A percentile compares a stretch with the other conserved stretches of the same genome.
Conservation (phyloP, 805 yeast species). For the Barnettozyma californica region DNA sequence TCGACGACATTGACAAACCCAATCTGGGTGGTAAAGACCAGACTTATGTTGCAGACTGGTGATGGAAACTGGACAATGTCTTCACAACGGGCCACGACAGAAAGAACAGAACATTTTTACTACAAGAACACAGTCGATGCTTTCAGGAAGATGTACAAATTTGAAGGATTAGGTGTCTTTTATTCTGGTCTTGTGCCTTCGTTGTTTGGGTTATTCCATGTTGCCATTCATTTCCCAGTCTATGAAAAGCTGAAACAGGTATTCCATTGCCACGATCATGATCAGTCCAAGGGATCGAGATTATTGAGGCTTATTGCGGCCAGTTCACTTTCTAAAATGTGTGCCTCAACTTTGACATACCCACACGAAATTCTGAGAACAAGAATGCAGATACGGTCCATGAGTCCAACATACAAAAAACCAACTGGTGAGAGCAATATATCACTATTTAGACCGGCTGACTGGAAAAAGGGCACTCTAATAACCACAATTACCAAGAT, state of each 20-base stretch:
- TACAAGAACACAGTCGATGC: slow-evolving; percentile 85
- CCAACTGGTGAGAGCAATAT: not conserved
- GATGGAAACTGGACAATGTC: slow-evolving; percentile 16
- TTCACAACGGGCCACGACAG: slow-evolving; percentile 10
- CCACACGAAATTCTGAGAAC: slow-evolving; percentile 96
- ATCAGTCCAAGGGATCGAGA: slow-evolving; percentile 22
- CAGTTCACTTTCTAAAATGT: slow-evolving; percentile 77
- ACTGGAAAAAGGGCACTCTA: slow-evolving; percentile 14
- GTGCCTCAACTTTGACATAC: slow-evolving; percentile 83
- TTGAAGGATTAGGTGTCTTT: slow-evolving; percentile 77
- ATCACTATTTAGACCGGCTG: slow-evolving; percentile 12
- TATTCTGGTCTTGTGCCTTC: slow-evolving; percentile 91
- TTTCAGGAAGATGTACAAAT: slow-evolving; percentile 64
- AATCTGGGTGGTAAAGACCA: slow-evolving; percentile 95
- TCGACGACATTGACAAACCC: slow-evolving; percentile 88
- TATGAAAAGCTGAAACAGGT: slow-evolving; percentile 74
- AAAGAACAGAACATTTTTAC: slow-evolving; percentile 25
- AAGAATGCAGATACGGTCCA: slow-evolving; percentile 63
- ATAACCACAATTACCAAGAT: slow-evolving; percentile 19
- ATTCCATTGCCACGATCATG: slow-evolving; percentile 29
- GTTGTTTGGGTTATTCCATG: slow-evolving; percentile 83
- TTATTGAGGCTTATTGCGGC: slow-evolving; percentile 51
- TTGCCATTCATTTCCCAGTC: slow-evolving; percentile 93
- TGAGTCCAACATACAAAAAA: slow-evolving; percentile 18
- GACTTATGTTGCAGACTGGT: slow-evolving; percentile 79